A percentile compares a stretch with the other conserved stretches of the same genome.
Conservation (phyloP, 768 basidiomycete species). For the Suillus subaureus region DNA sequence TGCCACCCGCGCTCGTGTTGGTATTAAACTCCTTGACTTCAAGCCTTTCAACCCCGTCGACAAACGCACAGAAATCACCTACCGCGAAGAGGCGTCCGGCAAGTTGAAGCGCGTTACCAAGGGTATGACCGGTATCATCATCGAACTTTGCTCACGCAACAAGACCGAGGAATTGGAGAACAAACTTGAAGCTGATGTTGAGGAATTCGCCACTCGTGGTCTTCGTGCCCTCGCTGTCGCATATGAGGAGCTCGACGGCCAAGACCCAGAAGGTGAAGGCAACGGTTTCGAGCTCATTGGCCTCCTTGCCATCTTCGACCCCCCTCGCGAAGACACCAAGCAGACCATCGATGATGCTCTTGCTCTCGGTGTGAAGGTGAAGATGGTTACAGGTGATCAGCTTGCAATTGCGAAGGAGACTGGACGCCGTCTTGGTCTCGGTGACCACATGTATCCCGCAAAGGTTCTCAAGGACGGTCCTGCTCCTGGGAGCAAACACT, state of each 20-base stretch:
- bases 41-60: constrained; percentile 99
- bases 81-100: constrained; percentile 91
- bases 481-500: constrained; percentile 80
- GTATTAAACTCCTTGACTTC: constrained; percentile 97
- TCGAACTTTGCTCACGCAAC: constrained; percentile 96
- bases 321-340: constrained; percentile 97
- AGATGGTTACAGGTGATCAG: constrained; percentile 99
- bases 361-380: constrained; percentile 94
- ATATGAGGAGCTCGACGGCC: constrained; percentile 87
- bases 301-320: constrained; percentile 96
- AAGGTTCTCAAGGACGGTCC: constrained; percentile 99
- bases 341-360: constrained; percentile 98
- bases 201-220: constrained; percentile 95
- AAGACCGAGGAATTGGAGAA: constrained; percentile 93
- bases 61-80: constrained; percentile 99
- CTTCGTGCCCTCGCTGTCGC: constrained; percentile 95
- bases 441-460: constrained; percentile 99
- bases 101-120: constrained; percentile 98
- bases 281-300: constrained; percentile 98
- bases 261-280: constrained; percentile 83
- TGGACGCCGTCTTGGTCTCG: constrained; percentile 94
- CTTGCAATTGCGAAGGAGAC: constrained; percentile 99
- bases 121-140: constrained; percentile 99
- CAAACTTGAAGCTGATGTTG: constrained; percentile 90
- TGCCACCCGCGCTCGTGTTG: constrained; percentile 72